Evolutionary conservation across 208 protist species (phyloP).

Genomic region (Acanthamoeba divionensis): DNA sequence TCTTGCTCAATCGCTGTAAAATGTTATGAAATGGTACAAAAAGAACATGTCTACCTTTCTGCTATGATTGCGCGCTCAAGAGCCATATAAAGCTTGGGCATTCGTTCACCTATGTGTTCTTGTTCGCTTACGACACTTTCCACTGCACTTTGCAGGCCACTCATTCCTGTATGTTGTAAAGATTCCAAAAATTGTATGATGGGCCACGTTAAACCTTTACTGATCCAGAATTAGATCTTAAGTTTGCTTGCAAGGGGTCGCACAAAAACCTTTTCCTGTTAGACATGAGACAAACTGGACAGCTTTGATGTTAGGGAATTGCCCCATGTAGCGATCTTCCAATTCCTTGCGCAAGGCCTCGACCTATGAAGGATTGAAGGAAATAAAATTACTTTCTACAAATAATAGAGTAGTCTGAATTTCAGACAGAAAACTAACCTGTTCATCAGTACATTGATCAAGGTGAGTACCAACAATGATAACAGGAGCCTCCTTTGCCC

Average conservation of each 20-base stretch:
- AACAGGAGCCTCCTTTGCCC: slow-evolving; percentile 58
- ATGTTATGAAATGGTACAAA: too few species aligned
- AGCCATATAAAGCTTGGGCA: slow-evolving; percentile 33
- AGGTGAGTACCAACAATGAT: slow-evolving; percentile 66
- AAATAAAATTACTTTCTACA: too few species aligned
- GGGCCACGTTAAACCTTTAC: too few species aligned
- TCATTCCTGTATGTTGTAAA: background rate
- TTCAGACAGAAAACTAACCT: background rate
- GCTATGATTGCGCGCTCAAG: slow-evolving; percentile 1
- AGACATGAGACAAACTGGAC: background rate
- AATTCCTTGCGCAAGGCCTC: background rate
- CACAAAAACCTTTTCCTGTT: background rate
- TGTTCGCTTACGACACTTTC: background rate
- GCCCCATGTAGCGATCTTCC: background rate
- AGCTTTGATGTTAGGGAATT: slow-evolving; percentile 19
- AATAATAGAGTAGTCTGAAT: background rate
- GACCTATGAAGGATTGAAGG: background rate
- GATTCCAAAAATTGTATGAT: too few species aligned
- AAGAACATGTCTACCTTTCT: too few species aligned
- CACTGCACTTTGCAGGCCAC: background rate
- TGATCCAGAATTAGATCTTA: too few species aligned
- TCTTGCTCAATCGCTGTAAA: too few species aligned
- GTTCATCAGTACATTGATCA: slow-evolving; percentile 16
- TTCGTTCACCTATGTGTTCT: slow-evolving; percentile 12
- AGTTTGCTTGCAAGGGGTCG: too few species aligned